Conservation (phyloP, 208 protist species). For the Crithidia acanthocephali region DNA sequence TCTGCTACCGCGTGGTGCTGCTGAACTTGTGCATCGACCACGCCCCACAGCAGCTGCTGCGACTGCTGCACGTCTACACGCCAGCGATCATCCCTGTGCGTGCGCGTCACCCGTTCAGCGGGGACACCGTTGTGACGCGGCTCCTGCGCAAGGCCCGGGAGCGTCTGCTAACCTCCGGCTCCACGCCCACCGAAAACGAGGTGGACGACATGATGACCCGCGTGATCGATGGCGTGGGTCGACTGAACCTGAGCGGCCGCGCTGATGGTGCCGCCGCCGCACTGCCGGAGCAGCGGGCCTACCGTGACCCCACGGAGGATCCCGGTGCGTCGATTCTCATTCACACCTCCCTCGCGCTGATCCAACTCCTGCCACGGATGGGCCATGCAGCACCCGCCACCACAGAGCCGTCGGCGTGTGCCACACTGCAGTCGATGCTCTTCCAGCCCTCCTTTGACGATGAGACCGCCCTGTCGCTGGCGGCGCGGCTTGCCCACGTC, state of each 20-base stretch:
- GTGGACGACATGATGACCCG: slow-evolving; percentile 23
- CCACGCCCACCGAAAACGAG: slow-evolving; percentile 21
- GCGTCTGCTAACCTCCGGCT: slow-evolving; percentile 18
- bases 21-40: slow-evolving; percentile 31
- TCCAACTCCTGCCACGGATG: slow-evolving; percentile 13
- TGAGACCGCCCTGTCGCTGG: slow-evolving; percentile 69
- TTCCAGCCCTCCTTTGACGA: slow-evolving; percentile 43
- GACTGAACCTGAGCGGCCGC: not conserved
- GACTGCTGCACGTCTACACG: slow-evolving; percentile 27
- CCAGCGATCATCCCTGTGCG: slow-evolving; percentile 17
- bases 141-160: slow-evolving; percentile 30
- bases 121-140: slow-evolving; percentile 28
- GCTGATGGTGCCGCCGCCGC: not conserved
- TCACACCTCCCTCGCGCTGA: slow-evolving; percentile 20
- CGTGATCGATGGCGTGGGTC: slow-evolving; percentile 14
- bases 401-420: not conserved
- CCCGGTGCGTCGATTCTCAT: slow-evolving; percentile 36
- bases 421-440: slow-evolving; percentile 23
- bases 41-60: slow-evolving; percentile 32
- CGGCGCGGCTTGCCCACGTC: slow-evolving; percentile 58
- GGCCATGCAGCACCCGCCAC: not conserved
- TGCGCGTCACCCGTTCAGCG: slow-evolving; percentile 28
- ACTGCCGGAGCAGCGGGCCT: slow-evolving; percentile 7
- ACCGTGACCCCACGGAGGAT: slow-evolving; percentile 41
- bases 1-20: slow-evolving; percentile 37